Evolutionary conservation across 139 green algal species (phyloP).

Genomic region (Tetraselmis striata): DNA sequence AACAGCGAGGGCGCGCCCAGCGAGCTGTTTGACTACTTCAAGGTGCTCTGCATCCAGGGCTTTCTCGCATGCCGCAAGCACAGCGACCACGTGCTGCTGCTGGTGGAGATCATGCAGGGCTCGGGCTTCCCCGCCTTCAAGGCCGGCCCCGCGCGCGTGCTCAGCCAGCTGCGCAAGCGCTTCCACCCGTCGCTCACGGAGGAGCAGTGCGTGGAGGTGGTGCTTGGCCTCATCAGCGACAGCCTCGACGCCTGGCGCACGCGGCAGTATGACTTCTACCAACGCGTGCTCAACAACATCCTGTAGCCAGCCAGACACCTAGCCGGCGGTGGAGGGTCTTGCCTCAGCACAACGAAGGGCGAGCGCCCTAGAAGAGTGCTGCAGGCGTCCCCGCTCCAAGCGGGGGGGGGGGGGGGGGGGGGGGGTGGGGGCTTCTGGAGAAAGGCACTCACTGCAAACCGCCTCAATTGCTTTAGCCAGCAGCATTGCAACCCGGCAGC

Average conservation of each 20-base stretch:
- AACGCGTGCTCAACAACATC: conserved; percentile 93
- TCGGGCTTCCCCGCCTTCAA: conserved; percentile 93
- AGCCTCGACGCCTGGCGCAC: conserved; percentile 92
- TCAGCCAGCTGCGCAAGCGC: conserved; percentile 79
- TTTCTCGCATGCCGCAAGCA: conserved; percentile 89
- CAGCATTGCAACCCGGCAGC: no score
- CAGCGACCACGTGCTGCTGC: conserved; percentile 77
- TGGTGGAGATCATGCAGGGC: conserved; percentile 87
- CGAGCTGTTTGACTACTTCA: conserved; percentile 90
- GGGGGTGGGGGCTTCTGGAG: no score
- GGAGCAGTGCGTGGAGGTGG: conserved; percentile 70
- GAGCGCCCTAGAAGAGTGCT: no score
- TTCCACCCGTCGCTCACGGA: conserved; percentile 64
- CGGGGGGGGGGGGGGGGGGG: no score
- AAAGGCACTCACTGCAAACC: no score
- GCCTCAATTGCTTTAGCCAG: no score
- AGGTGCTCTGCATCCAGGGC: conserved; percentile 91
- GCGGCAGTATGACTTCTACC: conserved; percentile 98
- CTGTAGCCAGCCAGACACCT: conserved; percentile 38
- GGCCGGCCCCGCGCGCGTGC: conserved; percentile 41
- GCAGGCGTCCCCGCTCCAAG: no score
- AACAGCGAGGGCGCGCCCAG: conserved; percentile 70
- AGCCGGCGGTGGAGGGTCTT: no score
- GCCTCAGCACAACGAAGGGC: no score
- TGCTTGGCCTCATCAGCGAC: conserved; percentile 82